Percentiles rank a stretch among this genome's conserved stretches.
Evolutionary conservation across 345 rosid genomes (phyloP).

Genomic region (Theobroma cacao): DNA sequence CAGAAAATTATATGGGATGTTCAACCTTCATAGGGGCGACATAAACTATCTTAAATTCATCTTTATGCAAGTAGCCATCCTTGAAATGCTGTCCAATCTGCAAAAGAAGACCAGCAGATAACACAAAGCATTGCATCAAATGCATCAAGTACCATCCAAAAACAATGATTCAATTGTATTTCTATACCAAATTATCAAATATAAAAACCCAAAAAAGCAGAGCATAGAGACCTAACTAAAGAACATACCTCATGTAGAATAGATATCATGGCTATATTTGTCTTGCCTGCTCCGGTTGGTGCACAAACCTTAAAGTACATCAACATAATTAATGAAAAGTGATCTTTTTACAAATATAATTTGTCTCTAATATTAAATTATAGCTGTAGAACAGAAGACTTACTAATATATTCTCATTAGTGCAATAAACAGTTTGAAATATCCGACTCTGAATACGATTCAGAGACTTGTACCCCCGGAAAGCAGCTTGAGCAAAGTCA

Average conservation of each 20-base stretch:
- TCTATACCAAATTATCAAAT: constrained; percentile 8
- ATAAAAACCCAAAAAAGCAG: constrained; percentile 7
- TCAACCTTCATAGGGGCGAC: constrained; percentile 99
- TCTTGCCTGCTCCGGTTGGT: constrained; percentile 99
- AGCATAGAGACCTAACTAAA: constrained; percentile 18
- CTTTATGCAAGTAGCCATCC: constrained; percentile 92
- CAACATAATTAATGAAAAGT: constrained; percentile 17
- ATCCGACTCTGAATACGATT: constrained; percentile 95
- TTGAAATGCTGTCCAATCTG: constrained; percentile 95
- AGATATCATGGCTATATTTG: constrained; percentile 96
- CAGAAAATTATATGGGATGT: not conserved
- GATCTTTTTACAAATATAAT: constrained; percentile 8
- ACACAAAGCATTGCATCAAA: not conserved
- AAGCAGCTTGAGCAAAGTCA: constrained; percentile 96
- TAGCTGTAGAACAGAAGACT: constrained; percentile 28
- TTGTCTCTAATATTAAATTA: not conserved
- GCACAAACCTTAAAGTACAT: constrained; percentile 85
- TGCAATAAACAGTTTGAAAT: constrained; percentile 82
- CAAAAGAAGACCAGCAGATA: constrained; percentile 19
- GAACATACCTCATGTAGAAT: constrained; percentile 78
- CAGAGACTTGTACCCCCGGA: constrained; percentile 83
- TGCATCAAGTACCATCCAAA: not conserved
- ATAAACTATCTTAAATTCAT: constrained; percentile 95
- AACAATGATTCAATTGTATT: constrained; percentile 1
- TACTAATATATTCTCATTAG: constrained; percentile 94